phyloP scores from a whole-genome alignment of 257 asterid genomes.

The Solanum neorickii region DNA sequence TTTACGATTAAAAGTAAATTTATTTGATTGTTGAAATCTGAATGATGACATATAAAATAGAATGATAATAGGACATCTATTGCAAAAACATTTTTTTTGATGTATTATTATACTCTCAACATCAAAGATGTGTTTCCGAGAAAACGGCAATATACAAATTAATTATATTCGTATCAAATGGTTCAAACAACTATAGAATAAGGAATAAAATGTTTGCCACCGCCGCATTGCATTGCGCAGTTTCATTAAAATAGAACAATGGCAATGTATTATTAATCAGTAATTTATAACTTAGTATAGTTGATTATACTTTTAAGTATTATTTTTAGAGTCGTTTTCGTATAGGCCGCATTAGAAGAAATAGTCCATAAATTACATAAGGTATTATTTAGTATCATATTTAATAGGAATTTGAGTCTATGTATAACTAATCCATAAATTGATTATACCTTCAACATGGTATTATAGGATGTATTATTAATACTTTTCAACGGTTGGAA shows the following conservation, averaged over 20 bases:
- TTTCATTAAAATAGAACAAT: not conserved
- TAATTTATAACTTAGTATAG: not conserved
- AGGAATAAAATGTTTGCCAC: not conserved
- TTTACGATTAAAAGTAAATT: rapidly evolving
- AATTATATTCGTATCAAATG: not conserved
- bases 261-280: not conserved
- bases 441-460: too few relatives aligned
- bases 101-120: not conserved
- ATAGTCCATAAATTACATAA: too few relatives aligned
- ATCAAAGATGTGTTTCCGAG: not conserved
- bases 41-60: too few relatives aligned
- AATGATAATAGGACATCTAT: not conserved
- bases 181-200: not conserved
- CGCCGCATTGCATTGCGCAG: not conserved
- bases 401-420: too few relatives aligned
- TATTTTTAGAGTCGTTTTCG: not conserved
- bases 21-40: too few relatives aligned
- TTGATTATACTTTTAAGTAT: not conserved
- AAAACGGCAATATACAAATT: not conserved
- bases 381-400: too few relatives aligned
- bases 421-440: too few relatives aligned
- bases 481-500: too few relatives aligned
- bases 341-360: too few relatives aligned
- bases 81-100: too few relatives aligned
- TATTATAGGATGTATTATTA: too few relatives aligned